Conservation (phyloP, 345 rosid genomes). For the Salix suchowensis region DNA sequence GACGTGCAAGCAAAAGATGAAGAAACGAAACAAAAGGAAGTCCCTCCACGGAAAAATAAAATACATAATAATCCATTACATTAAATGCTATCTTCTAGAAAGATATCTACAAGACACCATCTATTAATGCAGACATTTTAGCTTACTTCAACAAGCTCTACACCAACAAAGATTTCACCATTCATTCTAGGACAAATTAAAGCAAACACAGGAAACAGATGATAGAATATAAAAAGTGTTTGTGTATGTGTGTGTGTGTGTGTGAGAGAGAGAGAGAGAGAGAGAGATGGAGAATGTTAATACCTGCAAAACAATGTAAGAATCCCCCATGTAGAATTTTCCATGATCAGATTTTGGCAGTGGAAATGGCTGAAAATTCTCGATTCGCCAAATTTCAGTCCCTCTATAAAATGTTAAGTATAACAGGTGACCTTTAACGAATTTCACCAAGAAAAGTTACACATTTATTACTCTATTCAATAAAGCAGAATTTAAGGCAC, state of each 20-base stretch:
- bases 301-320: slow-evolving; percentile 92
- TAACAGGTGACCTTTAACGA: slow-evolving; percentile 20
- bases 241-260: too few species aligned
- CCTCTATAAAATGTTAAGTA: slow-evolving; percentile 72
- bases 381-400: slow-evolving; percentile 95
- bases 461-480: neutral
- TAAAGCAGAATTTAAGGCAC: neutral
- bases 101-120: neutral
- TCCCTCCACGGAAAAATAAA: neutral
- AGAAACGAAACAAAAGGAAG: neutral
- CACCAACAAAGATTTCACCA: neutral
- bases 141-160: neutral
- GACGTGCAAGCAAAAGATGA: slow-evolving; percentile 12
- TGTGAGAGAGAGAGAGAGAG: slow-evolving; percentile 1
- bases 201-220: neutral
- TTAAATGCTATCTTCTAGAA: neutral
- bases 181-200: neutral
- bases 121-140: neutral
- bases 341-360: slow-evolving; percentile 87
- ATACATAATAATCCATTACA: neutral
- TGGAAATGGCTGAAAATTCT: slow-evolving; percentile 83
- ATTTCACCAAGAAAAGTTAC: neutral
- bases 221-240: neutral
- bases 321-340: slow-evolving; percentile 94
- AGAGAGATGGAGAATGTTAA: neutral